Conservation (phyloP, 257 asterid species). For the Fraxinus pennsylvanica region DNA sequence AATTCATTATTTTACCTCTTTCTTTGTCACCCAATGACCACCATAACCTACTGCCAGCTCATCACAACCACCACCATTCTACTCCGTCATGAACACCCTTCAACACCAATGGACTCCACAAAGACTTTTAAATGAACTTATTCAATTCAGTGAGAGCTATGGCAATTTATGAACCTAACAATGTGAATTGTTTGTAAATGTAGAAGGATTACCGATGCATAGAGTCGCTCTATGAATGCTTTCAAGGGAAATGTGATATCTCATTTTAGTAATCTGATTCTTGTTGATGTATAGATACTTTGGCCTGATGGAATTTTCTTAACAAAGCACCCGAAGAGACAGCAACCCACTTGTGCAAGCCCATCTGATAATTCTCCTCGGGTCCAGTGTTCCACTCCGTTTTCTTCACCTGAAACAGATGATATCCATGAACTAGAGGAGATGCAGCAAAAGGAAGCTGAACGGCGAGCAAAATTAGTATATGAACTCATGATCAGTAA, state of each 20-base stretch:
- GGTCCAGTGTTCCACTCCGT: constrained; percentile 43
- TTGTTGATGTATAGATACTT: constrained; percentile 54
- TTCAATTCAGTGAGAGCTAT: not conserved
- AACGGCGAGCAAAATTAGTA: constrained; percentile 81
- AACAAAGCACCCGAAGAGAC: constrained; percentile 89
- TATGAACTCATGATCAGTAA: constrained; percentile 73
- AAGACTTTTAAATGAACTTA: constrained; percentile 6
- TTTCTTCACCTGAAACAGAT: constrained; percentile 54
- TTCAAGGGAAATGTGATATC: constrained; percentile 4
- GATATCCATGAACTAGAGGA: constrained; percentile 56
- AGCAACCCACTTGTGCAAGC: constrained; percentile 51
- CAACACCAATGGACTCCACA: not conserved
- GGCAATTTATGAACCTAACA: not conserved
- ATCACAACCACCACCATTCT: not conserved
- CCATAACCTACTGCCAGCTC: not conserved
- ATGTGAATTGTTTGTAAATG: not conserved
- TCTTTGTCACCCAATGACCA: not conserved
- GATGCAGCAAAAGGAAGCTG: constrained; percentile 71
- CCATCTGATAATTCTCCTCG: constrained; percentile 41
- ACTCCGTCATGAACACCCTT: not conserved
- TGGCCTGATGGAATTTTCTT: constrained; percentile 98
- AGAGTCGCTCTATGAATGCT: constrained; percentile 17
- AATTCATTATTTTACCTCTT: not conserved
- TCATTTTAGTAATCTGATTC: constrained; percentile 25
- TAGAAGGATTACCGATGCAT: not conserved